These are phyloP conservation scores for Epichloe aotearoae DNA, from an alignment of 2,329 filamentous ascomycete species.

Conservation along the genomic window DNA sequence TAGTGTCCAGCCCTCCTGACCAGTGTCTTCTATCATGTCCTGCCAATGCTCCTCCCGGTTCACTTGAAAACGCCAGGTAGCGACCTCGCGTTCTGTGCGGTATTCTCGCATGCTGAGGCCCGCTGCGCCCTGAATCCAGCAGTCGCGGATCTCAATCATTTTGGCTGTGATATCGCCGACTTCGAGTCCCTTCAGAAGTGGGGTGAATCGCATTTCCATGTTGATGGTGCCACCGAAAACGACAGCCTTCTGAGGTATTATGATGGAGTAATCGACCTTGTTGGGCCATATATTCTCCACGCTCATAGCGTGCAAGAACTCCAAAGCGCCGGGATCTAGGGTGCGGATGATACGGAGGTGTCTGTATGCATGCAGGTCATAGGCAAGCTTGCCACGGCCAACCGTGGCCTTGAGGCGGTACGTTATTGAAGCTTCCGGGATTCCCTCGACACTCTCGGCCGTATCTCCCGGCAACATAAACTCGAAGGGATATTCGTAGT, in stretches of 20 bases:
- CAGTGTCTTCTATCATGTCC: slow-evolving; percentile 53
- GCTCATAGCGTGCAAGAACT: slow-evolving; percentile 78
- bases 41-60: slow-evolving; percentile 51
- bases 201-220: slow-evolving; percentile 76
- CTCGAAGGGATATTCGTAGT: slow-evolving; percentile 77
- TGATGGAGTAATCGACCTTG: slow-evolving; percentile 92
- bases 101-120: slow-evolving; percentile 39
- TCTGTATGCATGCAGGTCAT: slow-evolving; percentile 72
- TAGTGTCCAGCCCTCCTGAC: slow-evolving; percentile 51
- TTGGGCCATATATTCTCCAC: slow-evolving; percentile 97
- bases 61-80: slow-evolving; percentile 43
- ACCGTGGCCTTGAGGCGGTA: slow-evolving; percentile 89
- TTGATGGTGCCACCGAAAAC: slow-evolving; percentile 82
- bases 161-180: slow-evolving; percentile 73
- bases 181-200: slow-evolving; percentile 74
- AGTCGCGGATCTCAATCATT: slow-evolving; percentile 67
- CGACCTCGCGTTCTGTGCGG: slow-evolving; percentile 51
- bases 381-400: slow-evolving; percentile 72
- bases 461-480: slow-evolving; percentile 56
- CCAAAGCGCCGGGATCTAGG: slow-evolving; percentile 59
- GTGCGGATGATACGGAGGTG: slow-evolving; percentile 67
- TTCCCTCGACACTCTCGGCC: slow-evolving; percentile 81
- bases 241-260: slow-evolving; percentile 85
- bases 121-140: slow-evolving; percentile 35
- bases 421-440: slow-evolving; percentile 73